A percentile compares a stretch with the other conserved stretches of the same genome.
Evolutionary conservation across 176 grass and related monocot genomes (phyloP).

Genomic region (Ampelocalamus luodianensis): DNA sequence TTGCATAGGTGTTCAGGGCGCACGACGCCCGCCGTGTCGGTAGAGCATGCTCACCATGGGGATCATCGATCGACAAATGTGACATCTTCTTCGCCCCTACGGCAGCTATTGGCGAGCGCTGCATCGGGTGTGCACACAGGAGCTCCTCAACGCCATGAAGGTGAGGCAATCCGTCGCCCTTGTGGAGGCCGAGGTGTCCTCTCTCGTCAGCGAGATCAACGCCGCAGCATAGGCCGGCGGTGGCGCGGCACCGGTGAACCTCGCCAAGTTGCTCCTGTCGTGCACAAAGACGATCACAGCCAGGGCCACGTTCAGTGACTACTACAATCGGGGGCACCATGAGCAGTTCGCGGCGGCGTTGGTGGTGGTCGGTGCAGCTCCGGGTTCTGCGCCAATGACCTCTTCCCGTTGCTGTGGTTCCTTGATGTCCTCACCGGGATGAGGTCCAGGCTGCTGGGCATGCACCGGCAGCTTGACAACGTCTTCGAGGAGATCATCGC

Average conservation of each 20-base stretch:
- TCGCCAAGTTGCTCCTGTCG: not conserved
- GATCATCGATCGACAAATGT: slow-evolving; percentile 13
- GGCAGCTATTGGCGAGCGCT: slow-evolving; percentile 37
- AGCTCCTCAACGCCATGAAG: slow-evolving; percentile 28
- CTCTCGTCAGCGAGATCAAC: not conserved
- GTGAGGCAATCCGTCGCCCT: slow-evolving; percentile 28
- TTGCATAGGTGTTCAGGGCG: too few species aligned
- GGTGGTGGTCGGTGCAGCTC: not conserved
- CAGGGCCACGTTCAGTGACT: not conserved
- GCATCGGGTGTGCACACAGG: slow-evolving; percentile 35
- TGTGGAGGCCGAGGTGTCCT: slow-evolving; percentile 3
- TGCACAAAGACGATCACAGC: not conserved
- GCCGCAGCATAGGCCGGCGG: not conserved
- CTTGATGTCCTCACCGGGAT: slow-evolving; percentile 20
- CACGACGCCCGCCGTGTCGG: too few species aligned
- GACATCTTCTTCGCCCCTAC: slow-evolving; percentile 40
- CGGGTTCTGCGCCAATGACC: not conserved
- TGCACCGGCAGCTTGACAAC: too few species aligned
- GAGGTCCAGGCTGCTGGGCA: not conserved
- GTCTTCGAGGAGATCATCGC: too few species aligned
- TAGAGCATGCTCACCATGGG: too few species aligned
- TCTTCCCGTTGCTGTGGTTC: too few species aligned
- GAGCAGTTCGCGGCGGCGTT: not conserved
- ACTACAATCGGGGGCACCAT: not conserved
- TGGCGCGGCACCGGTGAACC: not conserved